phyloP scores from a whole-genome alignment of 2,329 filamentous ascomycete species.

The Bipolaris gigantea region DNA sequence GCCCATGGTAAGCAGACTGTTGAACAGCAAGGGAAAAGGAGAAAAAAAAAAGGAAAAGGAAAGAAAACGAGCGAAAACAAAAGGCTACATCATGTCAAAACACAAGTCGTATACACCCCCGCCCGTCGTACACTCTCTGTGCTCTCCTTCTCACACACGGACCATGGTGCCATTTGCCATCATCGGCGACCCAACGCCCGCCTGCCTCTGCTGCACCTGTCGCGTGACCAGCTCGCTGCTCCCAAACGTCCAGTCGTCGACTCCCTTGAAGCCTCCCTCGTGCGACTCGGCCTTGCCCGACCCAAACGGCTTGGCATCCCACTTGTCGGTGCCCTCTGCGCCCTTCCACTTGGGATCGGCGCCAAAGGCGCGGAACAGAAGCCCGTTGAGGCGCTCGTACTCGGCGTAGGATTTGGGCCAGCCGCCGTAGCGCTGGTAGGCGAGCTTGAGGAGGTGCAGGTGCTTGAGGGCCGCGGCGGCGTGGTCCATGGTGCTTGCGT shows the following conservation, averaged over 20 bases:
- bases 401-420: conserved; percentile 54
- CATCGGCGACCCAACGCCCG: neutral
- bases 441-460: conserved; percentile 43
- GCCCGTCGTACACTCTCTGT: no score
- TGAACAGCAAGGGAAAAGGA: neutral
- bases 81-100: no score
- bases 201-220: neutral
- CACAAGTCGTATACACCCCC: no score
- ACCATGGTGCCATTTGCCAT: neutral
- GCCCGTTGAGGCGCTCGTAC: conserved; percentile 53
- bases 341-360: conserved; percentile 44
- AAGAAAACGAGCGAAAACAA: neutral
- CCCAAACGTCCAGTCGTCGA: conserved; percentile 39
- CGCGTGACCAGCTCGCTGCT: conserved; percentile 16
- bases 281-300: conserved; percentile 51
- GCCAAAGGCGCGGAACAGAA: conserved; percentile 49
- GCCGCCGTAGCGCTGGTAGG: conserved; percentile 48
- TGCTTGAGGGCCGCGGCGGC: conserved; percentile 38
- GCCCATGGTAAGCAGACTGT: neutral
- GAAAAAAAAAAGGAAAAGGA: neutral
- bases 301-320: conserved; percentile 52
- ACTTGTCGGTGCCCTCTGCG: conserved; percentile 52
- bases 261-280: conserved; percentile 40
- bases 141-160: neutral
- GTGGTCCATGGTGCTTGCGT: conserved; percentile 22